These are phyloP conservation scores for Saturnispora galanensis DNA, from an alignment of 805 yeast species.

Conservation along the genomic window DNA sequence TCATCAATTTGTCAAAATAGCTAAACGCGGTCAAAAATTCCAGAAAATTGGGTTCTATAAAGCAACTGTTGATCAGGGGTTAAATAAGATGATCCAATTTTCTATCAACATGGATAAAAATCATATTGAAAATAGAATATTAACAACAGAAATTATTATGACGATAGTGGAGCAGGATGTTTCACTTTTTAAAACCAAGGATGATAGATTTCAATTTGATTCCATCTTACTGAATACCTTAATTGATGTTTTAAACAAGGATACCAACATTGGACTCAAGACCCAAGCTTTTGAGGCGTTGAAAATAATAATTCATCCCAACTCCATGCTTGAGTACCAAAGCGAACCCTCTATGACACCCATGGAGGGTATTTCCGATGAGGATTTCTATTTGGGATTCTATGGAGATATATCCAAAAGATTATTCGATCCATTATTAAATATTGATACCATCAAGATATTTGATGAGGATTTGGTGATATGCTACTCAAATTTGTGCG, in stretches of 20 bases:
- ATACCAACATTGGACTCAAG: slow-evolving; percentile 59
- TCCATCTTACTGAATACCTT: slow-evolving; percentile 43
- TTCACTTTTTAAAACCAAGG: slow-evolving; percentile 36
- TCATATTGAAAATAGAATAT: slow-evolving; percentile 38
- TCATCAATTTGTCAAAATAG: slow-evolving; percentile 69
- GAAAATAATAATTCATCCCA: slow-evolving; percentile 59
- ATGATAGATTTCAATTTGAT: slow-evolving; percentile 35
- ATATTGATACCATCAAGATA: slow-evolving; percentile 8
- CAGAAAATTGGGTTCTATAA: slow-evolving; percentile 61
- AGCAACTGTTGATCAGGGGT: slow-evolving; percentile 53
- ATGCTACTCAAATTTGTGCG: slow-evolving; percentile 41
- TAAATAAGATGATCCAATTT: slow-evolving; percentile 59
- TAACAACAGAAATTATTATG: slow-evolving; percentile 74
- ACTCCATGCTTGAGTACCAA: slow-evolving; percentile 11
- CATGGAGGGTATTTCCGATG: slow-evolving; percentile 24
- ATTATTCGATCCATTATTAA: slow-evolving; percentile 22
- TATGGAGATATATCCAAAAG: slow-evolving; percentile 36
- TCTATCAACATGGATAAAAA: slow-evolving; percentile 45
- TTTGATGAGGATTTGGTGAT: neutral
- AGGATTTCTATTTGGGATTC: slow-evolving; percentile 44
- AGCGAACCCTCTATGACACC: slow-evolving; percentile 13
- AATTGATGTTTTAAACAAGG: slow-evolving; percentile 50
- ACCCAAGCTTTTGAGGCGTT: slow-evolving; percentile 81
- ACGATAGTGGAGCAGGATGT: slow-evolving; percentile 81
- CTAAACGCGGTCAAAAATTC: slow-evolving; percentile 51